Conservation (phyloP, 495 filamentous ascomycete genomes). For the Podospora australis region DNA sequence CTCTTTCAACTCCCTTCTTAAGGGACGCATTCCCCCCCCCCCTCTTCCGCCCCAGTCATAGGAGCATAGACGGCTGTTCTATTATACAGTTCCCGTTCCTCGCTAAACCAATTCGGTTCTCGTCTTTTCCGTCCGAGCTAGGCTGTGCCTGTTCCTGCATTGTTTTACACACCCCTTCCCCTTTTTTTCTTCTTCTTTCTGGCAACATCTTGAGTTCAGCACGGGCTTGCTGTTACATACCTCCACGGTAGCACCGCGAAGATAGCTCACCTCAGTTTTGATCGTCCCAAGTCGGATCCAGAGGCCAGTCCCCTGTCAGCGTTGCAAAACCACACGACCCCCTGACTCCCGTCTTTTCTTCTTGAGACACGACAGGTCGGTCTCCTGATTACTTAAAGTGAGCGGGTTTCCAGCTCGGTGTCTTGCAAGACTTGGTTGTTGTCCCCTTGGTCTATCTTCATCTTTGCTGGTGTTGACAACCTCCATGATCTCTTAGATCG, state of each 20-base stretch:
- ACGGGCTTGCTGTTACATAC: no score
- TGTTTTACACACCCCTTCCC: background rate
- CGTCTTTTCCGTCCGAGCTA: conserved; percentile 6
- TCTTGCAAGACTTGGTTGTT: background rate
- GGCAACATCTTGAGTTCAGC: background rate
- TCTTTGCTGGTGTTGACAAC: conserved; percentile 13
- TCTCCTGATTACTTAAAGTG: conserved; percentile 11
- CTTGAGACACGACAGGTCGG: conserved; percentile 3
- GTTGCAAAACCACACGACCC: background rate
- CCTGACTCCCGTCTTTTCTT: background rate
- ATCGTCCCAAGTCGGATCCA: conserved; percentile 5
- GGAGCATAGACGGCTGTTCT: background rate
- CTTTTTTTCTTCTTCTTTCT: background rate
- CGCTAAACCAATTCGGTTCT: background rate
- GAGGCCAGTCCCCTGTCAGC: conserved; percentile 5
- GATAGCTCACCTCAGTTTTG: background rate
- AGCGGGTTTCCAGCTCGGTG: background rate
- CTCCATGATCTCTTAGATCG: conserved; percentile 28
- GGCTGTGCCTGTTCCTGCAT: conserved; percentile 15
- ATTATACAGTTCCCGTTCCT: background rate
- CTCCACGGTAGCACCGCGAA: background rate
- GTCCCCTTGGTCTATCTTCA: background rate
- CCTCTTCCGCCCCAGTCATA: no score
- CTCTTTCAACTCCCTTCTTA: conserved; percentile 1
- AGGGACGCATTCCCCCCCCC: background rate